Base-by-base conservation (phyloP, 1,284 basidiomycete species). In the Moesziomyces antarcticus region DNA sequence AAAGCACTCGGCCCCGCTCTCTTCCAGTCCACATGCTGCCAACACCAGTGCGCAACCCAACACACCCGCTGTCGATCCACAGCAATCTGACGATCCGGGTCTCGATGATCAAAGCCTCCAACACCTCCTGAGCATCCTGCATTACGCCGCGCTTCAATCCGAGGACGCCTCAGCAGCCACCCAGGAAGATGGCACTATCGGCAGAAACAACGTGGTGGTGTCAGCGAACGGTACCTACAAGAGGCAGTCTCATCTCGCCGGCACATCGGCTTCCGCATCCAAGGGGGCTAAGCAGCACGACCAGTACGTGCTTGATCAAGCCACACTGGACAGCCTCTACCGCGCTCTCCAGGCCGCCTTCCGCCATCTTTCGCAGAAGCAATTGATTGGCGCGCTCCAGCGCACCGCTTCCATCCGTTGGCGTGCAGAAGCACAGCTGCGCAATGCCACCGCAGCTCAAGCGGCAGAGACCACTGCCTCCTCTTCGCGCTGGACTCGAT, bases 321-420 rank as follows among this genome's bases (percentile, higher is more conserved):
- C 42, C n/a, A 69, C 62, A 3, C 58, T 74, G 2, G 63, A 74
- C 44, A 69, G 66, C 46, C 72, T 74, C 41, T 68, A 65, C 16
- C 45, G 21, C 1, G 68, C 73, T 13, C 41, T 75, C 27, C 62
- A 54, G 25, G 59, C 51, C 4, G 66, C 69, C 30, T 64, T 77
- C 22, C 56, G 57, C 16, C 63, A 75, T 54, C 60, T 77, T 14
- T 77, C 75, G 5, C 59, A 68, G 11, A 63, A 58, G 41, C 63
- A 75, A 7, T 46, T 77, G 40, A 61, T 80, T 8, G 58, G 55
- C 6, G 56, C 77, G 18, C 50, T 80, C 20, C 78, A 78, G 52
- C 62, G 76, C 13, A 80, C 77, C 11, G 72, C 74, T 20, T 74
- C 78, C 16, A 75, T 80, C n/a, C 55, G 68, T 21, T 80, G 78